These are phyloP conservation scores for Porcisia hertigi DNA, from an alignment of 208 protist species.

Conservation along the genomic window DNA sequence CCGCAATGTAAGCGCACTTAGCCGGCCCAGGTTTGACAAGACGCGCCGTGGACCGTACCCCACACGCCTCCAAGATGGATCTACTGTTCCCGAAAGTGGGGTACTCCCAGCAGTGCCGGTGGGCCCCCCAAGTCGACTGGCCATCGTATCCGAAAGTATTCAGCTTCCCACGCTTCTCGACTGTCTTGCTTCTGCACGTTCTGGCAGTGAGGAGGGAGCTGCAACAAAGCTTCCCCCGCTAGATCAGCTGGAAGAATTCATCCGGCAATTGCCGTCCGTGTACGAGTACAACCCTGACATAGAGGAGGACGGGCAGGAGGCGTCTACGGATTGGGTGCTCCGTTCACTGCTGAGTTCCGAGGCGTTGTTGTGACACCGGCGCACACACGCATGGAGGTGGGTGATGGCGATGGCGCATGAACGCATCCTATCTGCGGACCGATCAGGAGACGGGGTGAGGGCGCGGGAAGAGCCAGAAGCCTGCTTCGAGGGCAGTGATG, in stretches of 20 bases:
- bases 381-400: not conserved
- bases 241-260: constrained; percentile 36
- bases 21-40: constrained; percentile 13
- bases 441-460: not conserved
- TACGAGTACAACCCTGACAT: constrained; percentile 43
- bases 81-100: not conserved
- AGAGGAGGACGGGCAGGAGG: constrained; percentile 22
- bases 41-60: constrained; percentile 12
- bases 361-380: constrained; percentile 17
- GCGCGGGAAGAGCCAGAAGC: too few relatives aligned
- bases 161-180: constrained; percentile 27
- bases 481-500: not conserved
- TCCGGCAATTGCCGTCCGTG: constrained; percentile 33
- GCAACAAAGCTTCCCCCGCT: constrained; percentile 32
- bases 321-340: constrained; percentile 47
- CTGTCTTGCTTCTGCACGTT: constrained; percentile 18
- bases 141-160: constrained; percentile 19
- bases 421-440: not conserved
- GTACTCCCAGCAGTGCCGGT: constrained; percentile 22
- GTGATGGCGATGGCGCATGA: not conserved
- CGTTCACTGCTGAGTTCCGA: constrained; percentile 24
- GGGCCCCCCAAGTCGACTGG: constrained; percentile 19
- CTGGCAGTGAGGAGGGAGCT: not conserved
- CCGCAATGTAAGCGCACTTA: constrained; percentile 8
- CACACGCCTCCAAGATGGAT: not conserved